Percentiles rank a stretch among this genome's conserved stretches.
Evolutionary conservation across 2,329 filamentous ascomycete genomes (phyloP).

Genomic region (Lachnellula cervina): DNA sequence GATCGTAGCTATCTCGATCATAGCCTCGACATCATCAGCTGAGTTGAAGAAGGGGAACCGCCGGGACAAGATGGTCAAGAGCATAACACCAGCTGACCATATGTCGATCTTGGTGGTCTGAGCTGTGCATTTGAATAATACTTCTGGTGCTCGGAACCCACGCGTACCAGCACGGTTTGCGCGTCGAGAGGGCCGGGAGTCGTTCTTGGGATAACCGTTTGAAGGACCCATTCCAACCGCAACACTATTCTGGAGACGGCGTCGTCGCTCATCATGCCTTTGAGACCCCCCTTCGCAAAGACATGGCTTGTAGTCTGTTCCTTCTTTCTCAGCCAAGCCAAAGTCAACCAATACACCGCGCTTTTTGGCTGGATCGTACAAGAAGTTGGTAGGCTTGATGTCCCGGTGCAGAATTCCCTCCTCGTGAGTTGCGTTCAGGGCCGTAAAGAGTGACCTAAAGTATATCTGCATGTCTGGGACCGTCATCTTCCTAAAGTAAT

Average conservation of each 20-base stretch:
- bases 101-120: conserved; percentile 94
- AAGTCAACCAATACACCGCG: conserved; percentile 97
- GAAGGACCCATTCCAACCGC: conserved; percentile 50
- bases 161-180: conserved; percentile 93
- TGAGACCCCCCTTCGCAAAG: conserved; percentile 60
- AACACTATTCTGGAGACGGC: conserved; percentile 54
- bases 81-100: conserved; percentile 95
- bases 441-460: conserved; percentile 81
- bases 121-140: conserved; percentile 93
- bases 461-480: conserved; percentile 85
- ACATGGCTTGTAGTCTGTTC: conserved; percentile 73
- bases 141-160: conserved; percentile 93
- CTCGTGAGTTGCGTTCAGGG: conserved; percentile 75
- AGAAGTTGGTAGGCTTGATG: conserved; percentile 96
- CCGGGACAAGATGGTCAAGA: conserved; percentile 87
- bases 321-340: conserved; percentile 84
- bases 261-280: conserved; percentile 54
- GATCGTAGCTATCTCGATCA: conserved; percentile 95
- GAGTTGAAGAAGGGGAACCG: conserved; percentile 99
- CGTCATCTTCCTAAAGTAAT: conserved; percentile 89
- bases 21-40: conserved; percentile 93
- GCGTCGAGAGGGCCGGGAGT: conserved; percentile 79
- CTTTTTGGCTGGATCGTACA: conserved; percentile 77
- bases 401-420: conserved; percentile 87
- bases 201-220: conserved; percentile 78